These are phyloP conservation scores for Mallotus japonicus DNA, from an alignment of 441 rosid genomes.

Conservation along the genomic window DNA sequence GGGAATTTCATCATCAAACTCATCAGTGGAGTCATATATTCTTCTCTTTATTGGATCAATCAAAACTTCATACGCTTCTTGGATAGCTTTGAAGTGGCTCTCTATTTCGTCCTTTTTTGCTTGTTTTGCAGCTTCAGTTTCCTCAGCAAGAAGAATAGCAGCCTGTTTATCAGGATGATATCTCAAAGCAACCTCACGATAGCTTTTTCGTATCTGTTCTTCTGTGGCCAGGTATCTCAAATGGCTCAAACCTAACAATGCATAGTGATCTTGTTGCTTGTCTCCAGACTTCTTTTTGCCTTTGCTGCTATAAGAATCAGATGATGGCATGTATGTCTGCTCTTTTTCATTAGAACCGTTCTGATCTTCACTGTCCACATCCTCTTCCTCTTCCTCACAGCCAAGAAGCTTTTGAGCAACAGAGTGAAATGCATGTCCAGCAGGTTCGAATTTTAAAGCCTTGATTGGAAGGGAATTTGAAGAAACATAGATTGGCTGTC, in stretches of 20 bases:
- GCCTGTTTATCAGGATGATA: constrained; percentile 97
- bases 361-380: constrained; percentile 45
- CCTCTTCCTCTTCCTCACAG: constrained; percentile 44
- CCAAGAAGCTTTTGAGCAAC: constrained; percentile 85
- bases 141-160: constrained; percentile 79
- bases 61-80: constrained; percentile 88
- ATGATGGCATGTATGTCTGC: constrained; percentile 52
- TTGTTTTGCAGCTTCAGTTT: constrained; percentile 88
- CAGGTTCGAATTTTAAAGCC: constrained; percentile 75
- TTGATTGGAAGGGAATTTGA: constrained; percentile 82
- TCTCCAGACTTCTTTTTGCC: constrained; percentile 78
- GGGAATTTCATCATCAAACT: constrained; percentile 96
- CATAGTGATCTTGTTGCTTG: constrained; percentile 89
- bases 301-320: constrained; percentile 66
- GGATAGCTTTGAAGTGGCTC: constrained; percentile 77
- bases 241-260: constrained; percentile 82
- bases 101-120: constrained; percentile 91
- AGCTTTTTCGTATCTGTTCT: constrained; percentile 89
- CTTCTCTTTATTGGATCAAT: constrained; percentile 91
- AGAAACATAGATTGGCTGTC: constrained; percentile 61
- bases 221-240: constrained; percentile 92
- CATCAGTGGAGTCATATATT: constrained; percentile 89
- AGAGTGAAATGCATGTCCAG: constrained; percentile 83
- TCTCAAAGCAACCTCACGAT: constrained; percentile 92
- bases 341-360: constrained; percentile 57